A percentile compares a stretch with the other conserved stretches of the same genome.
Evolutionary conservation across 305 asterid species (phyloP).

Genomic region (Fraxinus dipetala): DNA sequence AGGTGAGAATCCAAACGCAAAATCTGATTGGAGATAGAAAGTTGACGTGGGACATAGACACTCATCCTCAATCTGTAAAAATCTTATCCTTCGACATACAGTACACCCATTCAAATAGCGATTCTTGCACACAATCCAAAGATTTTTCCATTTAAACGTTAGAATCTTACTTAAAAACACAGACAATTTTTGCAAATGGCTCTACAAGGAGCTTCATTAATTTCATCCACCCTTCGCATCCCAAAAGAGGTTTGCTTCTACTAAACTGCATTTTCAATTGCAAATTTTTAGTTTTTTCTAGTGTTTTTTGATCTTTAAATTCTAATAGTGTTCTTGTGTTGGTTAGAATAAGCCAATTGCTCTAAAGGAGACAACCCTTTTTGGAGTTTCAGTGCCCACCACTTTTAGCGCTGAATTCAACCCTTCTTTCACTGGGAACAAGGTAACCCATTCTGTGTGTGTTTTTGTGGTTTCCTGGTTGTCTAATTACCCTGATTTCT

Average conservation of each 20-base stretch:
- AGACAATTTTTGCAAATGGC: conserved; percentile 41
- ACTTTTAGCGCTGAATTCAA: conserved; percentile 42
- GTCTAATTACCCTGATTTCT: not conserved
- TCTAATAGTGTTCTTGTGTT: conserved; percentile 15
- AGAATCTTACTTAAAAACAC: not conserved
- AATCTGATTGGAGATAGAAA: conserved; percentile 47
- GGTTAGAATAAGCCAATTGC: conserved; percentile 50
- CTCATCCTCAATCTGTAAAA: conserved; percentile 24
- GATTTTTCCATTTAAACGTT: not conserved
- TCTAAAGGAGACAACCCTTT: conserved; percentile 55
- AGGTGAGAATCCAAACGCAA: conserved; percentile 46
- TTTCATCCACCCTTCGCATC: conserved; percentile 50
- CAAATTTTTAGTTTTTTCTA: not conserved
- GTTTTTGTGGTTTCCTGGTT: not conserved
- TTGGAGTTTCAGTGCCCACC: conserved; percentile 61
- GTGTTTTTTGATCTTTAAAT: not conserved
- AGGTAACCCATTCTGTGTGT: conserved; percentile 36
- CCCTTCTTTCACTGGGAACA: conserved; percentile 32
- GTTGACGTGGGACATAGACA: conserved; percentile 35
- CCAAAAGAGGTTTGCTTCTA: conserved; percentile 54
- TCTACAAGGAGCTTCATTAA: conserved; percentile 60
- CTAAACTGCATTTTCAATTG: not conserved
- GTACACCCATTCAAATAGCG: not conserved
- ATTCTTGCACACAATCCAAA: not conserved
- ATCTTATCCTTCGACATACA: conserved; percentile 49